Evolutionary conservation across 2,329 filamentous ascomycete genomes (phyloP), one percentile per base, ranked within the genome.

Genomic region (Thelonectria rubi): DNA sequence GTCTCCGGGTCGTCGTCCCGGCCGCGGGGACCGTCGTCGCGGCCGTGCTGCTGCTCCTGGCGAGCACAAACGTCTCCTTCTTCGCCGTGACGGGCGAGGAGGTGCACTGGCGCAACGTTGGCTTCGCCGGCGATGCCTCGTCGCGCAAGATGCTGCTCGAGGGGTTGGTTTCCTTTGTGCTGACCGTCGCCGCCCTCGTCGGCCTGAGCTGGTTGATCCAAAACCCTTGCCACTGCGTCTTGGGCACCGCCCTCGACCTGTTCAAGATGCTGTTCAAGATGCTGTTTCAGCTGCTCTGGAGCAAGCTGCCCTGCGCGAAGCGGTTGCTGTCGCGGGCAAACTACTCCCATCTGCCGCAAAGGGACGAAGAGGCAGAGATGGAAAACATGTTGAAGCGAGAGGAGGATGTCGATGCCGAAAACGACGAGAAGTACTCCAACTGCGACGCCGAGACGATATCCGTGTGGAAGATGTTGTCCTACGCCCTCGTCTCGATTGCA

Each of bases 91-190:
- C 75, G 1, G 75, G 75, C 17, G 71, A 72, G 7, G 75, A 78
- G 54, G 69, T 78, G 3, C 76, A 75, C 39, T 76, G 76, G 67
- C 69, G 74, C 45, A 77, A 78, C 48, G 61, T 76, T 20, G 74
- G 64, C 12, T 49, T 77, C 9, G 71, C 70, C 0, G 65, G 68
- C 10, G 76, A 78, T 34, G 63, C 73, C 11, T 72, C 73, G 1
- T 74, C 73, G 1, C 66, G 71, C 60, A 65, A 65, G 14, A 65
- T 76, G 40, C 62, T 78, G 12, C 67, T 77, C 2, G 68, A 74
- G 1, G 76, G 75, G 1, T 50, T 74, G 21, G 43, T 75, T 20
- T 72, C 73, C 15, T 72, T 70, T 7, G 48, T 63, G 1, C 18
- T 72, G 30, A 69, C 70, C 1, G 30, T 71, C 1, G 49, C 17